Evolutionary conservation across 495 filamentous ascomycete genomes (phyloP), one percentile per base, ranked within the genome.

Genomic region (Cudoniella acicularis): DNA sequence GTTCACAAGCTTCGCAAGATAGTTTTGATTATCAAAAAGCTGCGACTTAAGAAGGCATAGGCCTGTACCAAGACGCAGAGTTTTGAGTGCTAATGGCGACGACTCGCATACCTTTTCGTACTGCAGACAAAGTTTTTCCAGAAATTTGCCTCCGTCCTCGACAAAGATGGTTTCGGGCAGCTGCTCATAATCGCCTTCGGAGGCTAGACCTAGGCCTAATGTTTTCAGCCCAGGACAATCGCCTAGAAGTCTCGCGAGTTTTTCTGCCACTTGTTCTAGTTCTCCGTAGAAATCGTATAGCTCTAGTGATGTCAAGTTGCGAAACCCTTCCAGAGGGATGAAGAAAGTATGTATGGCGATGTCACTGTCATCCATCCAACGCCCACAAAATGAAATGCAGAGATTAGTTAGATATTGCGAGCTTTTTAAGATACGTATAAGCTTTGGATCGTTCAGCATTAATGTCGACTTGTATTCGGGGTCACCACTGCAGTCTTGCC

Each of bases 281-380:
- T 3, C 4, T 6, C 48, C 52, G n/a, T 23, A 50, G 23, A 54
- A 24, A 2, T 24, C 22, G 26, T 55, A 61, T 16, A 61, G 16
- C 45, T 61, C 58, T 2, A 61, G 41, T 23, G 42, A 55, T 18
- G 42, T 50, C 10, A 61, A 45, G 30, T 55, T 61, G 3, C 21
- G 25, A 42, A 61, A 61, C 1, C 52, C 58, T 24, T 23, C n/a
- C 2, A 61, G 24, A 1, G 51, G 24, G 26, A 50, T 61, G 13
- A 6, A 50, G 18, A 22, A 50, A 10, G 36, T 42, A 13, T 27
- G n/a, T 16, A 3, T 13, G 0, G 25, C 26, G 16, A 3, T 4
- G 18, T 0, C 10, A 3, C 3, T 4, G 10, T 55, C 43, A n/a
- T 61, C 24, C 3, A 49, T 10, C 2, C 46, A 43, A 24, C 23